These are phyloP conservation scores for Acer yangbiense DNA, from an alignment of 345 rosid genomes.

Conservation along the genomic window DNA sequence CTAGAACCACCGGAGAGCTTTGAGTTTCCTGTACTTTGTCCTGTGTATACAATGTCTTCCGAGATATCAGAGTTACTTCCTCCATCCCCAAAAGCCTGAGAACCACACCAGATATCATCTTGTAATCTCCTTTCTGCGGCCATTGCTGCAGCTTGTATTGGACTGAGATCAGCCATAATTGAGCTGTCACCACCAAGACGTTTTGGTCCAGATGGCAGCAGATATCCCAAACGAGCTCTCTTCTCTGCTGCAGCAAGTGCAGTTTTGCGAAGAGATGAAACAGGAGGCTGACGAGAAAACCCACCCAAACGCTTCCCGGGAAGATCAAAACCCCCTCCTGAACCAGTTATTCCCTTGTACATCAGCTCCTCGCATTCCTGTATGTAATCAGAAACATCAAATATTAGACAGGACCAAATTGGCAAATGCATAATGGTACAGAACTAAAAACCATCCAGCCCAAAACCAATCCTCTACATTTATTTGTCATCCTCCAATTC, in stretches of 20 bases:
- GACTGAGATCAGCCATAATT: conserved; percentile 82
- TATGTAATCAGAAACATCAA: neutral
- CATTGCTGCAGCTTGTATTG: conserved; percentile 93
- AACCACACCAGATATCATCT: conserved; percentile 92
- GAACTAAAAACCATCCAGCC: neutral
- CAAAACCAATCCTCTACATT: conserved; percentile 8
- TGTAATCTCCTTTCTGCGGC: conserved; percentile 90
- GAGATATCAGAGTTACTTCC: conserved; percentile 40
- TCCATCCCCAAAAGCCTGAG: conserved; percentile 51
- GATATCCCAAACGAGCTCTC: conserved; percentile 55
- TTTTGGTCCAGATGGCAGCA: conserved; percentile 76
- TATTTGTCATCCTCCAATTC: neutral
- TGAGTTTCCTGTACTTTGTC: conserved; percentile 29
- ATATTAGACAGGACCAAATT: conserved; percentile 9
- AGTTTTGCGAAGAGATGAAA: conserved; percentile 57
- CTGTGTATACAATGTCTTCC: conserved; percentile 25
- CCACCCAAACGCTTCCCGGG: conserved; percentile 86
- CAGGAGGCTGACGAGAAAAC: conserved; percentile 65
- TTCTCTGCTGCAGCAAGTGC: conserved; percentile 75
- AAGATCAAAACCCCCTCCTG: conserved; percentile 75
- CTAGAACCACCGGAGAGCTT: conserved; percentile 22
- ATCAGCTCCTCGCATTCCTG: conserved; percentile 93
- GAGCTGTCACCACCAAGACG: conserved; percentile 81
- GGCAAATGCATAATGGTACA: neutral
- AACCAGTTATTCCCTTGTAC: conserved; percentile 67